Evolutionary conservation across 106 monocot genomes (phyloP), one percentile per base, ranked within the genome.

Genomic region (Allium sativum): DNA sequence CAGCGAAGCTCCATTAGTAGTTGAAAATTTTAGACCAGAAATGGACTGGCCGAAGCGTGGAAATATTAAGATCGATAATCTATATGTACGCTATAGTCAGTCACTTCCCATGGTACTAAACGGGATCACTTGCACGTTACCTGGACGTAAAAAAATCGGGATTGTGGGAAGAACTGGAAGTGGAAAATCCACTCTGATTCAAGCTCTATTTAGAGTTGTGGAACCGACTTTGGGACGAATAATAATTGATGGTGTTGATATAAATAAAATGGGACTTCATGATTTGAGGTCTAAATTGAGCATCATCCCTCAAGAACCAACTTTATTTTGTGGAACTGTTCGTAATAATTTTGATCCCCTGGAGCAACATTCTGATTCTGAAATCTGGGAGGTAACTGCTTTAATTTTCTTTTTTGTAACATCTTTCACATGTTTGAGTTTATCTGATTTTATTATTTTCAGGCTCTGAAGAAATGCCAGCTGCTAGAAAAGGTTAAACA

Each of bases 281-380:
- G 94, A 94, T 72, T 62, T 90, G 68, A 61, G 94, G 44, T 84
- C 94, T 42, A 72, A 74, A 55, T 59, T 94, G 45, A 84, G 94
- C 61, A 90, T 94, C 44, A 94, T 94, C 71, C 94, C 90, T 17
- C 94, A 94, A 65, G 94, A 94, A n/a, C 94, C 94, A 40, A 80
- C 77, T 12, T 63, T 94, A 17, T 94, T 94, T 65, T 78, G 83
- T 69, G 94, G 94, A 58, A 86, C 83, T 3, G 65, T 94, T 9
- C 80, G 94, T 51, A 72, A 73, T 45, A 90, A 94, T 62, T 52
- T 94, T n/a, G 90, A 94, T 74, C 94, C 86, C 20, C 62, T 90
- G 48, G 67, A 81, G 41, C 69, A 94, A 48, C 83, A 86, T 74
- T 62, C 80, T 18, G 94, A 90, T 70, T 42, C 10, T 1, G 83